These are phyloP conservation scores for Ophiostoma quercus DNA, from an alignment of 2,329 filamentous ascomycete species.

Conservation along the genomic window DNA sequence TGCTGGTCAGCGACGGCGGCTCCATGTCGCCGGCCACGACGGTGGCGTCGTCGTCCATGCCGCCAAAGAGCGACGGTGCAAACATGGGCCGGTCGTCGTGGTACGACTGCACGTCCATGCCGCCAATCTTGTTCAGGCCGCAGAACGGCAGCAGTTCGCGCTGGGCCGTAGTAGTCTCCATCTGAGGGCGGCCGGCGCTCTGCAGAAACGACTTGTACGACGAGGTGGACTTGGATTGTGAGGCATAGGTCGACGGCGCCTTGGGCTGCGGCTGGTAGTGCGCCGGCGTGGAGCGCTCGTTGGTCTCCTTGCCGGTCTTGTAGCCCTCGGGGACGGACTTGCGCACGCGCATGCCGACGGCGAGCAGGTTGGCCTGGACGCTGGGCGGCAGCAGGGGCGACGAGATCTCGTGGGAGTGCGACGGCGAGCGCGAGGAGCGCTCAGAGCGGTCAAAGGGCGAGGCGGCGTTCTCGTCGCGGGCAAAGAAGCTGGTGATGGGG, in stretches of 20 bases:
- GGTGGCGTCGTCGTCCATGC: constrained; percentile 28
- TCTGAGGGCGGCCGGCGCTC: background rate
- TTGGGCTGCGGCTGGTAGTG: constrained; percentile 11
- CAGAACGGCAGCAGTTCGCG: constrained; percentile 74
- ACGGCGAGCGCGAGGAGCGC: constrained; percentile 22
- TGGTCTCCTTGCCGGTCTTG: constrained; percentile 61
- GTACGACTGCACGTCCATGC: constrained; percentile 60
- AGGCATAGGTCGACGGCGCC: background rate
- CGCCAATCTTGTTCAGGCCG: constrained; percentile 70
- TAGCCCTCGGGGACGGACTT: constrained; percentile 93
- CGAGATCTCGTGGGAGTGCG: constrained; percentile 27
- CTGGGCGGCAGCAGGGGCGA: constrained; percentile 53
- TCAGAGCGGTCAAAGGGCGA: constrained; percentile 23
- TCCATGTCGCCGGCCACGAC: constrained; percentile 34
- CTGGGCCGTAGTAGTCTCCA: constrained; percentile 27
- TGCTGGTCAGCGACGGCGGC: constrained; percentile 45
- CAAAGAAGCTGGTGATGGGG: constrained; percentile 62
- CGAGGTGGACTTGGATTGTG: background rate
- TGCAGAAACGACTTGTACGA: constrained; percentile 1
- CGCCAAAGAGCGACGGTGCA: constrained; percentile 21
- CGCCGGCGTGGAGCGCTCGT: background rate
- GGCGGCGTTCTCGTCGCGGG: constrained; percentile 27
- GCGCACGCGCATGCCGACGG: constrained; percentile 88
- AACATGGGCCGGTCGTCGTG: constrained; percentile 30
- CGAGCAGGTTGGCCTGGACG: constrained; percentile 78